Evolutionary conservation across 2,329 filamentous ascomycete genomes (phyloP).

Genomic region (Monilinia polystroma): DNA sequence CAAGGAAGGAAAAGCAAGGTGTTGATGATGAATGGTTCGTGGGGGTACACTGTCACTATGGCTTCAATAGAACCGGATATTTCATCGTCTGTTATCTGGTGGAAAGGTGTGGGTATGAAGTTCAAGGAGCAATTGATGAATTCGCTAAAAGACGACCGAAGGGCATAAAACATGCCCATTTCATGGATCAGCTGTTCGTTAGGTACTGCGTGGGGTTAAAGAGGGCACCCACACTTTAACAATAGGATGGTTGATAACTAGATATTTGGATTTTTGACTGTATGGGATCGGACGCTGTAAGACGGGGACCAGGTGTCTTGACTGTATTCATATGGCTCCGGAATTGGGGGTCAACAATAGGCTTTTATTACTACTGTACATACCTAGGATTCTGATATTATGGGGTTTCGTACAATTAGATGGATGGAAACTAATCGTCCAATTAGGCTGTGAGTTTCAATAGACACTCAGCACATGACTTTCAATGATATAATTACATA

Average conservation of each 20-base stretch:
- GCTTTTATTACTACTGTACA: neutral
- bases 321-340: neutral
- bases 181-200: constrained; percentile 79
- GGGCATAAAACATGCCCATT: constrained; percentile 87
- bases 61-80: constrained; percentile 88
- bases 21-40: constrained; percentile 53
- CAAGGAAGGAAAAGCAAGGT: constrained; percentile 45
- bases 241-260: constrained; percentile 2
- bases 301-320: neutral
- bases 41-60: constrained; percentile 92
- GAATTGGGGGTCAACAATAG: neutral
- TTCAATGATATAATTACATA: no score
- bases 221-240: constrained; percentile 36
- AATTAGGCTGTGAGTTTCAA: neutral
- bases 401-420: neutral
- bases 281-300: neutral
- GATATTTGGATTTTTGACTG: neutral
- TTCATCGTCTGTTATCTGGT: constrained; percentile 90
- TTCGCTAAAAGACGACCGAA: constrained; percentile 73
- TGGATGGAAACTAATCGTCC: neutral
- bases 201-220: constrained; percentile 58
- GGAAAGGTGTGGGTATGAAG: constrained; percentile 68
- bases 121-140: constrained; percentile 75
- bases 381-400: neutral
- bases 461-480: no score